Percentiles rank a stretch among this genome's conserved stretches.
These are phyloP conservation scores for Eucalyptus marginata DNA, from an alignment of 345 rosid genomes.

Conservation along the genomic window DNA sequence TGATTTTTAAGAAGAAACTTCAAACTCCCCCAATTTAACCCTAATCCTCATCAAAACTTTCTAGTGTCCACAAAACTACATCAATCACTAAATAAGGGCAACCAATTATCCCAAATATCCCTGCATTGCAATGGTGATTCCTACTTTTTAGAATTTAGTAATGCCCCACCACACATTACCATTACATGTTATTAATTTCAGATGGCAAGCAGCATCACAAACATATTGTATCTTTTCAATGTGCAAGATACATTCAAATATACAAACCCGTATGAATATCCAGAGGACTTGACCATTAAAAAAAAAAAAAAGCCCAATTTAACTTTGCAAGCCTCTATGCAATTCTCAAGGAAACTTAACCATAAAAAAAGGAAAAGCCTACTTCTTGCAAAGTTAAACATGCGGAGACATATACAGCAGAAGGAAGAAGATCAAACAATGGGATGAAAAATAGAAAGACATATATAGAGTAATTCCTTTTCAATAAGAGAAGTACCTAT, in stretches of 20 bases:
- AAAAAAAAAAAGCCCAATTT: neutral
- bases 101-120: neutral
- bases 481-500: constrained; percentile 43
- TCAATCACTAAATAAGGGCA: neutral
- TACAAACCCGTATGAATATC: neutral
- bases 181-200: neutral
- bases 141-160: neutral
- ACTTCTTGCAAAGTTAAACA: neutral
- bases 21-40: neutral
- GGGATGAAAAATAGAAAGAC: neutral
- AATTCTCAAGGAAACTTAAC: neutral
- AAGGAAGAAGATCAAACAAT: neutral
- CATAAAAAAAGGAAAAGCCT: neutral
- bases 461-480: neutral
- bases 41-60: neutral
- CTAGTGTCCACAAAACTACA: neutral
- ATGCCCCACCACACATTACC: neutral
- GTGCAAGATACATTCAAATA: neutral
- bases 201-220: neutral
- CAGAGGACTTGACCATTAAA: neutral
- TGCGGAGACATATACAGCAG: neutral
- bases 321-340: neutral
- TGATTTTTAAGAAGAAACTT: neutral
- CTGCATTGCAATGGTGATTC: neutral
- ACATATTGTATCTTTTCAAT: neutral